Percentiles rank a stretch among this genome's conserved stretches.
Conservation (phyloP, 2,329 filamentous ascomycete species). For the Hypoxylon sp. region DNA sequence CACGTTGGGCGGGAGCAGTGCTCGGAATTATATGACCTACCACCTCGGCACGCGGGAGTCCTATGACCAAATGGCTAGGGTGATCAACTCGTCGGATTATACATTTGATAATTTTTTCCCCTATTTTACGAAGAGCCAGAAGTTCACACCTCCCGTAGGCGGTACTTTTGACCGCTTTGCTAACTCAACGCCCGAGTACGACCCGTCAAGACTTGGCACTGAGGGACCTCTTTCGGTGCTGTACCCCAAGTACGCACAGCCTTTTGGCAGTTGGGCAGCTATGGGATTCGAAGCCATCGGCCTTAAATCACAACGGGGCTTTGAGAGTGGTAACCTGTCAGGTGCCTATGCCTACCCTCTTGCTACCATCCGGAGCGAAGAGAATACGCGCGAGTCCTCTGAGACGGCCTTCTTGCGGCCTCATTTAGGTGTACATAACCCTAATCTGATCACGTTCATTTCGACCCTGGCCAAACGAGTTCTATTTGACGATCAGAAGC, state of each 20-base stretch:
- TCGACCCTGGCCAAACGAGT: constrained; percentile 62
- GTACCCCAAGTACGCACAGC: constrained; percentile 58
- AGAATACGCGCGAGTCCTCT: constrained; percentile 55
- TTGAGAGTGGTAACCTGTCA: constrained; percentile 59
- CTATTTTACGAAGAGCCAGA: constrained; percentile 49
- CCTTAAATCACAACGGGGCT: constrained; percentile 55
- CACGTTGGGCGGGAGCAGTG: constrained; percentile 52
- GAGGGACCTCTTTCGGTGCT: constrained; percentile 60
- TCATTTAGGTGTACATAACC: constrained; percentile 9
- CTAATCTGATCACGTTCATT: constrained; percentile 19
- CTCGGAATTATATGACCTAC: constrained; percentile 54
- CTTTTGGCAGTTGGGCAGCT: constrained; percentile 59
- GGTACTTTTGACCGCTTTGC: constrained; percentile 44
- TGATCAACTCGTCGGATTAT: constrained; percentile 48
- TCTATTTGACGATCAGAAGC: constrained; percentile 60
- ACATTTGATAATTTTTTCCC: constrained; percentile 48
- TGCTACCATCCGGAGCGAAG: constrained; percentile 52
- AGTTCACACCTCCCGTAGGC: constrained; percentile 45
- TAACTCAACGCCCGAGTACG: constrained; percentile 52
- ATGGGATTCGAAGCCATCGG: constrained; percentile 60
- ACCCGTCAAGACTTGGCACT: constrained; percentile 52
- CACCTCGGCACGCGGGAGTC: constrained; percentile 49
- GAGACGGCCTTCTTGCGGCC: constrained; percentile 45
- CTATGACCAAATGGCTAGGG: constrained; percentile 49
- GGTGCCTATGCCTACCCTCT: constrained; percentile 57